A percentile compares a stretch with the other conserved stretches of the same genome.
Conservation (phyloP, 257 asterid genomes). For the Leonotis leonurus region DNA sequence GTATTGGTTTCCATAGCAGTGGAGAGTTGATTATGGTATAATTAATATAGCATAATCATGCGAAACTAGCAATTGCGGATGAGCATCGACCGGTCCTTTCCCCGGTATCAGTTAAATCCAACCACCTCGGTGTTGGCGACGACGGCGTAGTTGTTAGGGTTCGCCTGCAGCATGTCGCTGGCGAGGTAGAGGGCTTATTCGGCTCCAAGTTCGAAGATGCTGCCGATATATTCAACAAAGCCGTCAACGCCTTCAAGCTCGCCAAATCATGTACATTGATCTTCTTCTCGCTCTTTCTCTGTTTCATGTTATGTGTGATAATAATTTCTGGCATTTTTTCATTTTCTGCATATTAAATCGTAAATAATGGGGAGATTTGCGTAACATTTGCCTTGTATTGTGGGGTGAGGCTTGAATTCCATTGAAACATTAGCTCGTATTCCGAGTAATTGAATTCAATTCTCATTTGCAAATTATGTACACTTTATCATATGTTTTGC, state of each 20-base stretch:
- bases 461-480: constrained; percentile 9
- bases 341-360: not conserved
- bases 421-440: not conserved
- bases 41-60: too few species aligned
- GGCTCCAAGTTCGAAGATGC: constrained; percentile 90
- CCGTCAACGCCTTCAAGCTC: constrained; percentile 85
- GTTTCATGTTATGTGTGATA: not conserved
- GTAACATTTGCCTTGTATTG: not conserved
- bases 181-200: constrained; percentile 82
- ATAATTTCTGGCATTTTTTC: not conserved
- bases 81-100: constrained; percentile 77
- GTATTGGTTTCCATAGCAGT: too few species aligned
- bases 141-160: constrained; percentile 67
- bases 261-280: constrained; percentile 67
- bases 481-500: not conserved
- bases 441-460: not conserved
- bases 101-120: constrained; percentile 82
- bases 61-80: constrained; percentile 81
- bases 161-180: constrained; percentile 77
- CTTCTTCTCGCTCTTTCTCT: constrained; percentile 4
- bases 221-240: constrained; percentile 76
- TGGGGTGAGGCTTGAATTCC: not conserved
- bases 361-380: not conserved
- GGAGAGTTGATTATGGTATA: too few species aligned
- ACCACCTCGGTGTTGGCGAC: constrained; percentile 93